Base-by-base conservation (phyloP, 306 rosid genomes). In the Rubus idaeus region DNA sequence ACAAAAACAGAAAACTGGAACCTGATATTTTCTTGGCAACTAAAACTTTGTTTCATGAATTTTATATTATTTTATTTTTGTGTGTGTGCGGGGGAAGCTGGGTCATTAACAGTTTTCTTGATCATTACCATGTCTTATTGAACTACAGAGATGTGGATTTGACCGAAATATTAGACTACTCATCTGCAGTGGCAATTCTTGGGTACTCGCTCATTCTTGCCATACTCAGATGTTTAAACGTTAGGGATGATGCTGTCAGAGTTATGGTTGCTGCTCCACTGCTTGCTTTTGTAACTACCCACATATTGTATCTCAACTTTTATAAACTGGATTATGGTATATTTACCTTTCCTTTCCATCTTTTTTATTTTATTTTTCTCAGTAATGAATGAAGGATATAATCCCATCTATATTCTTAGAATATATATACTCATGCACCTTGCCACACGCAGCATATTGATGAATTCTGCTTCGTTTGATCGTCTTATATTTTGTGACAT, bases 211-310 rank as follows among this genome's bases (percentile, higher is more conserved):
- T 91, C 70, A 85, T 89, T 83, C 66, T 91, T 70, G 82, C 91
- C 52, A 78, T 91, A 57, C 78, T 91, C 68, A 77, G 96, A 70
- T 76, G 89, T 84, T 89, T 86, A 60, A 78, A 85, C 53, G 70
- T 91, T 74, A 91, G 84, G 84, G 69, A 82, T 62, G 95, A 91
- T 76, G 98, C 96, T 67, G 73, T 83, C 69, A 85, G 95, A 88
- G 90, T 89, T 62, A 91, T 90, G 96, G 82, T 89, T 83, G 68
- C 88, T 26, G 96, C 98, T 70, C 98, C 96, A 6, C 81, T 91
- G 79, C 81, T 88, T 68, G 88, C 96, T 50, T 91, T 93, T 56
- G 80, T 87, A 17, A 81, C 84, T 78, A 91, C 93, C 26, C 96
- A 93, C 73, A 84, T 93, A 72, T 42, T 89, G 80, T 93, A 82